Evolutionary conservation across 805 yeast genomes (phyloP), one percentile per base, ranked within the genome.

Genomic region (Candida tallmaniae): DNA sequence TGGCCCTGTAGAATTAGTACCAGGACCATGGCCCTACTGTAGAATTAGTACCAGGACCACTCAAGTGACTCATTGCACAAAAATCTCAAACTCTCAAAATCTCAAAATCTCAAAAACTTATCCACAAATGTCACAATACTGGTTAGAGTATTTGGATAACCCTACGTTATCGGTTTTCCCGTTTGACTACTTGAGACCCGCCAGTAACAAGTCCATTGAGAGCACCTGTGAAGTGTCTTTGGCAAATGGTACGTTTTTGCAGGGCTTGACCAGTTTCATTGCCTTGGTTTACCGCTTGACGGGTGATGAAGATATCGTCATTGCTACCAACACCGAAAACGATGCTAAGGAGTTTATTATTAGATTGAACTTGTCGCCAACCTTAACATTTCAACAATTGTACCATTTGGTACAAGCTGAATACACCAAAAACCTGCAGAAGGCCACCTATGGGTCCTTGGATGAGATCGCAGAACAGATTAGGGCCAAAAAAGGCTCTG

Each of bases 231-330:
- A 49, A 19, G 33, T 44, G 3, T 14, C 31, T 3, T 21, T 32
- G n/a, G 31, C 30, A 4, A 14, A 12, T 34, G 31, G 27, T 9
- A 51, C 47, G 29, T 84, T 81, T 54, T 51, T 65, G 7, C 58
- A 74, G 11, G 78, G 80, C 0, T 65, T 86, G 41, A 65, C 95
- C 12, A 74, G 74, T 1, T 84, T 80, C 61, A 76, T 82, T 16
- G 76, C 82, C 1, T 68, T 90, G 38, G 70, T 86, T 24, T 81
- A 74, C 58, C 71, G 97, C 52, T 65, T 86, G 30, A 83, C 96
- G 2, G 97, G 97, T 16, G 97, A 90, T 55, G 97, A 90, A 45
- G 97, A 90, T 50, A 80, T 93, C 32, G 80, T 83, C n/a, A 63
- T 90, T 41, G 88, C 89, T n/a, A 78, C 88, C 0, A 78, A 81